Base-by-base conservation (phyloP, 192 early-diverging fungal genomes). In the Entophlyctis helioformis region DNA sequence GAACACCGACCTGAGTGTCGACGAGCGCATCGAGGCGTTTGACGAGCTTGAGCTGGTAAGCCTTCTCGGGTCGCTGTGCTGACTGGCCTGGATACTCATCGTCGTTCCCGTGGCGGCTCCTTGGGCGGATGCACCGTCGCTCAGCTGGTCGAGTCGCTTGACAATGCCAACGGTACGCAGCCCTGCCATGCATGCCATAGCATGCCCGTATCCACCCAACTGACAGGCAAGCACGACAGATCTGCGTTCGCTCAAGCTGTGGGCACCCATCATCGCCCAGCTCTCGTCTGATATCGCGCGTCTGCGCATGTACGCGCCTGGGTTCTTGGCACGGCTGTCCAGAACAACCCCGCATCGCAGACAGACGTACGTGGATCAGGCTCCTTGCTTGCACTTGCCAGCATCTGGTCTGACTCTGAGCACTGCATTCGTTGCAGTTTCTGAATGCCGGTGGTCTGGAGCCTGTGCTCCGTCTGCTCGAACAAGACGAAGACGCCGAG, bases 261-360 rank as follows among this genome's bases (percentile, higher is more conserved):
- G 92, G 91, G 71, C 76, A 35, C 70, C 80, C 8, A 61, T 98
- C 15, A 43, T 94, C 36, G 46, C 50, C n/a, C 36, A 69, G n/a
- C 38, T 71, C 19, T 48, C 39, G 18, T 56, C 59, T 9, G 54
- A 46, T 40, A 77, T 31, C 39, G 48, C 0, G 53, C 65, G 42
- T 47, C 91, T 22, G 71, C 89, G 29, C 64, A 68, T 29, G 80
- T 76, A 27, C 78, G 78, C 3, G 79, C 84, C 18, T 98, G 92
- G 95, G 83, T 92, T 10, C 74, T 88, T 44, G 91, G 89, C 8
- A 98, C 92, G 9, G 82, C 85, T 2, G 79, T 93, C 6, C 91
- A 98, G 59, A 91, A 98, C 63, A 96, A 98, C 56, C 74, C 78
- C 19, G 66, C 69, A 25, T 85, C 88, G 3, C 91, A 98, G 57